phyloP scores from a whole-genome alignment of 192 early-diverging fungal genomes.

The Chytriomyces sp. region DNA sequence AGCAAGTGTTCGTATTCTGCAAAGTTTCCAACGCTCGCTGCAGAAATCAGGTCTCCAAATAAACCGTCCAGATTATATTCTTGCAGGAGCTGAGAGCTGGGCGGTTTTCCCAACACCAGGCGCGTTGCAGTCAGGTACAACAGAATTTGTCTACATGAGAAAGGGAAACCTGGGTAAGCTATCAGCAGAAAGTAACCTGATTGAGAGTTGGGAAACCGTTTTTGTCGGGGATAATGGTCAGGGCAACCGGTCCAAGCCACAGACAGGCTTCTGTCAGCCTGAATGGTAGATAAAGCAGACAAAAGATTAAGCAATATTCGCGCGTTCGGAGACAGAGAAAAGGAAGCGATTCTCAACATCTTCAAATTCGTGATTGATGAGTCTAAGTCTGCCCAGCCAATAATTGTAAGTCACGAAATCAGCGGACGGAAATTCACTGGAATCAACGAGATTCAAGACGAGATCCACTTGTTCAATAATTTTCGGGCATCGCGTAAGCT shows the following conservation, averaged over 20 bases:
- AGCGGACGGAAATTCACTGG: background rate
- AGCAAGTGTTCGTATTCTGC: slow-evolving; percentile 15
- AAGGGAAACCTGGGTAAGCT: background rate
- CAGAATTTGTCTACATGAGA: slow-evolving; percentile 9
- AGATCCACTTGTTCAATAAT: slow-evolving; percentile 35
- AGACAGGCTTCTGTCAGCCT: slow-evolving; percentile 20
- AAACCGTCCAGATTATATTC: slow-evolving; percentile 12
- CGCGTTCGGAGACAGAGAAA: background rate
- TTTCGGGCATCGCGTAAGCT: slow-evolving; percentile 32
- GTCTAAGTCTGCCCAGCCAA: slow-evolving; percentile 15
- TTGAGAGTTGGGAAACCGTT: background rate
- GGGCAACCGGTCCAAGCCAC: slow-evolving; percentile 19
- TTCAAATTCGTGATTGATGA: slow-evolving; percentile 30
- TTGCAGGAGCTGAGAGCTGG: background rate
- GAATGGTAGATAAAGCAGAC: background rate
- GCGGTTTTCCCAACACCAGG: slow-evolving; percentile 24
- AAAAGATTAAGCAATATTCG: background rate
- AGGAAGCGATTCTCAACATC: background rate
- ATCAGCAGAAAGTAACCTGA: background rate
- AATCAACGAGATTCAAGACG: background rate
- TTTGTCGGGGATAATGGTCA: background rate
- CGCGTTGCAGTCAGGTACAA: slow-evolving; percentile 20
- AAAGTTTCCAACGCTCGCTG: slow-evolving; percentile 2
- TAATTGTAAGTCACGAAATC: slow-evolving; percentile 27
- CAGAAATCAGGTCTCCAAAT: background rate